Conservation (phyloP, 257 asterid species). For the Solanum habrochaites region DNA sequence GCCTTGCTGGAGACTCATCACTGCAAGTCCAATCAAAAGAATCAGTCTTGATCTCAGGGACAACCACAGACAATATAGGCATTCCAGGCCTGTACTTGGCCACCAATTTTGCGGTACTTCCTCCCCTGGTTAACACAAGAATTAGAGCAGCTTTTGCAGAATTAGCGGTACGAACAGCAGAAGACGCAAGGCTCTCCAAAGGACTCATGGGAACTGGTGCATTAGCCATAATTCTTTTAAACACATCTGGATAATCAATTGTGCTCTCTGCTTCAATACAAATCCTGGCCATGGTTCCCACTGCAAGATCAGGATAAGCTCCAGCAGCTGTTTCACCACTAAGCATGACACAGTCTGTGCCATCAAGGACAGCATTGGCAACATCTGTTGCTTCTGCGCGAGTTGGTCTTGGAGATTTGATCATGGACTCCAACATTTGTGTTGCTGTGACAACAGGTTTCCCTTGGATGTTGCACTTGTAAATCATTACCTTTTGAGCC, state of each 20-base stretch:
- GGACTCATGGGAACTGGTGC: conserved; percentile 92
- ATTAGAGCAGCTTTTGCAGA: conserved; percentile 61
- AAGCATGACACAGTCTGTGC: conserved; percentile 89
- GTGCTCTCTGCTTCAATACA: conserved; percentile 85
- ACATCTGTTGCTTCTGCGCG: conserved; percentile 93
- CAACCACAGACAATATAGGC: conserved; percentile 76
- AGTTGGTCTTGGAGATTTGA: conserved; percentile 87
- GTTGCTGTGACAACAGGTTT: conserved; percentile 92
- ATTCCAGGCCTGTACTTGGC: conserved; percentile 80
- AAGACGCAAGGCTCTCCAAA: conserved; percentile 70
- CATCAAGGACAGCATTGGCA: conserved; percentile 85
- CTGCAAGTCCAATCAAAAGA: conserved; percentile 85
- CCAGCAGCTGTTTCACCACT: conserved; percentile 96
- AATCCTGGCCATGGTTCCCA: conserved; percentile 75
- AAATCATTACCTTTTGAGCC: conserved; percentile 85
- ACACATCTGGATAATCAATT: conserved; percentile 55
- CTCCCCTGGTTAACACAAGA: conserved; percentile 72
- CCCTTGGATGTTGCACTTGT: conserved; percentile 86
- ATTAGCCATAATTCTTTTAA: conserved; percentile 53
- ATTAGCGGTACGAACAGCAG: conserved; percentile 79
- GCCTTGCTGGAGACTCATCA: conserved; percentile 81
- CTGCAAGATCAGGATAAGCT: conserved; percentile 88
- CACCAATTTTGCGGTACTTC: conserved; percentile 77
- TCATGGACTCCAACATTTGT: conserved; percentile 91
- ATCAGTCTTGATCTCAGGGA: conserved; percentile 72